These are phyloP conservation scores for Malus sylvestris DNA, from an alignment of 306 rosid species.

Conservation along the genomic window DNA sequence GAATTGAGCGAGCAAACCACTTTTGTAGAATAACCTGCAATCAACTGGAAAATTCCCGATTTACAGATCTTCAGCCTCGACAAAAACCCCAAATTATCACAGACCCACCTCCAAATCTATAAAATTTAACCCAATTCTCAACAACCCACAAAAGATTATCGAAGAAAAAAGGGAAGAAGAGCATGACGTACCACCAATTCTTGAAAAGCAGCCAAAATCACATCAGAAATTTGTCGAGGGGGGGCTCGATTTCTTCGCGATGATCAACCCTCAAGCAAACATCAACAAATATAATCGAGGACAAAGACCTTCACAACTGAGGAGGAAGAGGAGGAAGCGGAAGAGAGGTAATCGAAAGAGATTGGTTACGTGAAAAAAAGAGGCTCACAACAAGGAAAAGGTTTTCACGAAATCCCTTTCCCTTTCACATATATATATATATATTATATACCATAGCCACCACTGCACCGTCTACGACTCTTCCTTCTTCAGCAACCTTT, in stretches of 20 bases:
- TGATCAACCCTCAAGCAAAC: background rate
- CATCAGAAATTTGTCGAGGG: background rate
- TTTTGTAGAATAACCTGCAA: background rate
- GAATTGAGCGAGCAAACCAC: background rate
- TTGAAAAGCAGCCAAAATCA: conserved; percentile 17
- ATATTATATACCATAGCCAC: too few relatives aligned
- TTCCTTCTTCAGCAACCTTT: too few relatives aligned
- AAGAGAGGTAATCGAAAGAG: background rate
- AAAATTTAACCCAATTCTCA: conserved; percentile 10
- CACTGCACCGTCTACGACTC: too few relatives aligned
- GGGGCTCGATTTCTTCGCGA: conserved; percentile 13
- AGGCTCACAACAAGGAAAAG: background rate
- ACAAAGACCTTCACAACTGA: background rate
- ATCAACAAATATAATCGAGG: background rate
- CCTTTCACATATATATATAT: background rate
- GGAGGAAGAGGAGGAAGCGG: background rate
- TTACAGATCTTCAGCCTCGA: conserved; percentile 14
- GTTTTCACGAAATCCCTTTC: background rate
- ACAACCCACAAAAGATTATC: conserved; percentile 3
- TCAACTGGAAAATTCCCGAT: background rate
- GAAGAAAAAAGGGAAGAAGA: background rate
- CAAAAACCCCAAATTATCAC: conserved; percentile 16
- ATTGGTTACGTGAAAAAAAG: background rate
- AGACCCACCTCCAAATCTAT: conserved; percentile 4
- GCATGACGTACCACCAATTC: conserved; percentile 25